Evolutionary conservation across 106 monocot genomes (phyloP).

Genomic region (Dendrobium nobile): DNA sequence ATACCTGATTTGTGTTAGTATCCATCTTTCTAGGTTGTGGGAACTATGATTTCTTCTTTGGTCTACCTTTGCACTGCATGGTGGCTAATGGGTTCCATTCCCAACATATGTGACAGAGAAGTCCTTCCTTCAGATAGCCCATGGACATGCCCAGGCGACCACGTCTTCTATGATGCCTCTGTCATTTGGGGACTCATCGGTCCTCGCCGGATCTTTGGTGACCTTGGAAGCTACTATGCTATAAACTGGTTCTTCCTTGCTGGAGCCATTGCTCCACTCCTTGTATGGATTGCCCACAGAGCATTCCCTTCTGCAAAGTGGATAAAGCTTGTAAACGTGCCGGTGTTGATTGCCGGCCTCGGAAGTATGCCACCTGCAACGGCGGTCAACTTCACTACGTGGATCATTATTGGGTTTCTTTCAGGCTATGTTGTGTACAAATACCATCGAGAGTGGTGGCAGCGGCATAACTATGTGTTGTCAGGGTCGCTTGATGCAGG

Average conservation of each 20-base stretch:
- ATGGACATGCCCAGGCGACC: slow-evolving; percentile 86
- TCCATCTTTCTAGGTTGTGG: slow-evolving; percentile 46
- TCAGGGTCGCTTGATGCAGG: slow-evolving; percentile 82
- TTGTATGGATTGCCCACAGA: slow-evolving; percentile 63
- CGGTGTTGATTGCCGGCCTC: slow-evolving; percentile 66
- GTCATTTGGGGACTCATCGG: slow-evolving; percentile 93
- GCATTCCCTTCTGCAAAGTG: slow-evolving; percentile 62
- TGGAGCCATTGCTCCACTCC: slow-evolving; percentile 63
- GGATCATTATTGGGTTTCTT: slow-evolving; percentile 68
- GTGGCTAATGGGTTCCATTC: slow-evolving; percentile 79
- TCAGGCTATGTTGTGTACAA: slow-evolving; percentile 75
- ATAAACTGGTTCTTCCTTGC: slow-evolving; percentile 90
- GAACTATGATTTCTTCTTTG: slow-evolving; percentile 63
- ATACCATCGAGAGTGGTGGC: slow-evolving; percentile 72
- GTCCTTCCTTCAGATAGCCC: slow-evolving; percentile 63
- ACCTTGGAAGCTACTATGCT: slow-evolving; percentile 54
- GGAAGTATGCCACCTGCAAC: slow-evolving; percentile 81
- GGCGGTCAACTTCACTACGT: slow-evolving; percentile 76
- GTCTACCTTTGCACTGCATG: slow-evolving; percentile 81
- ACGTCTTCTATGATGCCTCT: slow-evolving; percentile 85
- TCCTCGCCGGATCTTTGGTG: slow-evolving; percentile 80
- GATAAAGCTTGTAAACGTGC: slow-evolving; percentile 74
- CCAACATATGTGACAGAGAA: slow-evolving; percentile 65
- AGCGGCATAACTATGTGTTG: slow-evolving; percentile 76
- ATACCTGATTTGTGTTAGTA: neutral